Conservation (phyloP, 179 eudicot species). For the Monotropa hypopitys region DNA sequence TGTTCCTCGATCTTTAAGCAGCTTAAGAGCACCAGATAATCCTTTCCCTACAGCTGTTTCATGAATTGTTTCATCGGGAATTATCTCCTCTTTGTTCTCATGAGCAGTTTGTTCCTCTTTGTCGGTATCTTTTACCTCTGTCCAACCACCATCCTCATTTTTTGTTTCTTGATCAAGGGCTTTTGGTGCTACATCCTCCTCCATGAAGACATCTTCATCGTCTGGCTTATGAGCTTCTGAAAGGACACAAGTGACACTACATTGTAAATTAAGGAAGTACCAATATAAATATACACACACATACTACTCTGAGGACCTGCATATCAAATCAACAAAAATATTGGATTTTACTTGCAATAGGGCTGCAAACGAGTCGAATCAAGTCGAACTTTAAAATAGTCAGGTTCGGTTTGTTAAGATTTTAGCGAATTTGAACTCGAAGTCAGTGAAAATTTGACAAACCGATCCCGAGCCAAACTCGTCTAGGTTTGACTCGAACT, state of each 20-base stretch:
- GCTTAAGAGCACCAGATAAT: constrained; percentile 51
- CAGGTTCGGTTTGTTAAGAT: too few relatives aligned
- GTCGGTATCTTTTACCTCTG: constrained; percentile 39
- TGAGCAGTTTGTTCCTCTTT: constrained; percentile 23
- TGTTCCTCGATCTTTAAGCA: constrained; percentile 67
- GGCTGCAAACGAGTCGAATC: too few relatives aligned
- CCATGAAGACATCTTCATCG: constrained; percentile 86
- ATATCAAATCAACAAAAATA: background rate
- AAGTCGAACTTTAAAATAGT: too few relatives aligned
- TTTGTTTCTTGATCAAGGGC: constrained; percentile 29
- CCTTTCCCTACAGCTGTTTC: constrained; percentile 88
- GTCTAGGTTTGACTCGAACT: too few relatives aligned
- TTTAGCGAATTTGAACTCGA: too few relatives aligned
- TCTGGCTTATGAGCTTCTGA: constrained; percentile 62
- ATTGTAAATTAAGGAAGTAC: background rate
- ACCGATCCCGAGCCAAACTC: too few relatives aligned
- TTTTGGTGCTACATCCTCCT: constrained; percentile 68
- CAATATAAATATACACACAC: background rate
- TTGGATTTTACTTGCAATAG: background rate
- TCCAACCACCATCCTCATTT: constrained; percentile 47
- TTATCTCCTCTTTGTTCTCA: constrained; percentile 36
- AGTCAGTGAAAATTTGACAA: too few relatives aligned
- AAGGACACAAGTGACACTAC: constrained; percentile 11
- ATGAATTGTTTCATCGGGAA: constrained; percentile 56
- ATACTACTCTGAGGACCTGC: background rate